phyloP scores from a whole-genome alignment of 495 filamentous ascomycete species.

The Penicillium egyptiacum region DNA sequence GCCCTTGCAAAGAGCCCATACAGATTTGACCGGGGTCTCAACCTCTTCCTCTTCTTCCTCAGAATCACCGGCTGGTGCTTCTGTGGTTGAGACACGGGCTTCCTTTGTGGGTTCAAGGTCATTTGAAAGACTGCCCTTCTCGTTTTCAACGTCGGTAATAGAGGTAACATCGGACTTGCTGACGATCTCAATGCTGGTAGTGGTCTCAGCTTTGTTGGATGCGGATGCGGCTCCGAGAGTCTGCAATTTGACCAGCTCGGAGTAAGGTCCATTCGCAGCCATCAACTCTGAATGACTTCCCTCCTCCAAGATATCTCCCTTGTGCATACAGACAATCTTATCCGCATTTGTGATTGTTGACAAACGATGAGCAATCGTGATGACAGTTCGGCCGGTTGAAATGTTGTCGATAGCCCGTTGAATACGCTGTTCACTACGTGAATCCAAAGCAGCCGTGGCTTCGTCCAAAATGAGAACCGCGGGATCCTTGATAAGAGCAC shows the following conservation, averaged over 20 bases:
- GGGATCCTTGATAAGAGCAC: slow-evolving; percentile 73
- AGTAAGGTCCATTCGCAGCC: slow-evolving; percentile 45
- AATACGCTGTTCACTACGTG: slow-evolving; percentile 53
- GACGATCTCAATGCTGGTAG: slow-evolving; percentile 21
- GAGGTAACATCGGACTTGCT: slow-evolving; percentile 32
- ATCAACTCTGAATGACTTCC: slow-evolving; percentile 48
- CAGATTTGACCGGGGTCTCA: slow-evolving; percentile 31
- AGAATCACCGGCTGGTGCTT: slow-evolving; percentile 15
- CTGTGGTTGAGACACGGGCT: slow-evolving; percentile 16
- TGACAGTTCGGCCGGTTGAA: slow-evolving; percentile 45
- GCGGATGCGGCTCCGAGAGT: slow-evolving; percentile 34
- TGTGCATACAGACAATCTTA: slow-evolving; percentile 62
- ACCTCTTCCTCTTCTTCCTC: slow-evolving; percentile 29
- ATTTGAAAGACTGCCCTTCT: slow-evolving; percentile 24
- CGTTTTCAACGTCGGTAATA: slow-evolving; percentile 23
- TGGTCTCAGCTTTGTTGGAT: slow-evolving; percentile 21
- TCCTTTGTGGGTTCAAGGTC: slow-evolving; percentile 20
- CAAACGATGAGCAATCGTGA: slow-evolving; percentile 51
- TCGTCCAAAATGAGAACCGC: slow-evolving; percentile 84
- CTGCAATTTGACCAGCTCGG: slow-evolving; percentile 46
- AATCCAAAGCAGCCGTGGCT: slow-evolving; percentile 64
- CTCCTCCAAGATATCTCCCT: slow-evolving; percentile 56
- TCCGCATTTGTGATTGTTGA: slow-evolving; percentile 58
- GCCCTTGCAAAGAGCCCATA: slow-evolving; percentile 35
- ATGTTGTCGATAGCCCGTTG: slow-evolving; percentile 51